Evolutionary conservation across 1,139 yeast genomes (phyloP).

Genomic region (Suhomyces taliae): DNA sequence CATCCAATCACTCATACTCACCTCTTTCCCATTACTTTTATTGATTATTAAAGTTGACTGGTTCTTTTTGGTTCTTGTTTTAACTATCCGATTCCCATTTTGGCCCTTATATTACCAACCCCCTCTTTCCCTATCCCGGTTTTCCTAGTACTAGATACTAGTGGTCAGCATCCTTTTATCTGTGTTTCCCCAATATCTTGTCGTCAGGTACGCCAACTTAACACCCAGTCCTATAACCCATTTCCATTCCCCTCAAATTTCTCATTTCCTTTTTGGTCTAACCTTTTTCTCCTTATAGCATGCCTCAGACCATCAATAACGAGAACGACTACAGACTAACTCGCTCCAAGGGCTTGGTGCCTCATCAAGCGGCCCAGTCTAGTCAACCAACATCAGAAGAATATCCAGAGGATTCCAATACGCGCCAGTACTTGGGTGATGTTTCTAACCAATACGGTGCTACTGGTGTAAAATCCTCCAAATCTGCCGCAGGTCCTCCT

Average conservation of each 20-base stretch:
- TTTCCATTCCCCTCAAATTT: neutral
- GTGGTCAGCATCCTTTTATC: neutral
- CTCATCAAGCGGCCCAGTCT: slow-evolving; percentile 3
- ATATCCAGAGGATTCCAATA: slow-evolving; percentile 2
- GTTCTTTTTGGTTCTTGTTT: too few relatives aligned
- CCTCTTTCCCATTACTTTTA: neutral
- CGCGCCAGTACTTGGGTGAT: slow-evolving; percentile 41
- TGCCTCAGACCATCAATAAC: slow-evolving; percentile 42
- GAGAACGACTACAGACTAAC: slow-evolving; percentile 44
- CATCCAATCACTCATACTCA: neutral
- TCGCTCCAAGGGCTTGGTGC: slow-evolving; percentile 27
- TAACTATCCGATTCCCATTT: neutral
- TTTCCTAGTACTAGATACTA: neutral
- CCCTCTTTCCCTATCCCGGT: neutral
- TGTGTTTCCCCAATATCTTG: neutral
- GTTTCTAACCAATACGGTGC: slow-evolving; percentile 41
- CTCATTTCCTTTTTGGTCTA: neutral
- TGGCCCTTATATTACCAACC: too few relatives aligned
- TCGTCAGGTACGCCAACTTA: neutral
- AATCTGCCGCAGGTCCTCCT: slow-evolving; percentile 2
- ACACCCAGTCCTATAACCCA: neutral
- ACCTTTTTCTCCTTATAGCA: slow-evolving; percentile 10
- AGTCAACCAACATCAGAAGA: slow-evolving; percentile 9
- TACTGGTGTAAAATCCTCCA: slow-evolving; percentile 11
- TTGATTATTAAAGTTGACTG: too few relatives aligned